A percentile compares a stretch with the other conserved stretches of the same genome.
Conservation (phyloP, 2,329 filamentous ascomycete species). For the Tolypocladium sp. region DNA sequence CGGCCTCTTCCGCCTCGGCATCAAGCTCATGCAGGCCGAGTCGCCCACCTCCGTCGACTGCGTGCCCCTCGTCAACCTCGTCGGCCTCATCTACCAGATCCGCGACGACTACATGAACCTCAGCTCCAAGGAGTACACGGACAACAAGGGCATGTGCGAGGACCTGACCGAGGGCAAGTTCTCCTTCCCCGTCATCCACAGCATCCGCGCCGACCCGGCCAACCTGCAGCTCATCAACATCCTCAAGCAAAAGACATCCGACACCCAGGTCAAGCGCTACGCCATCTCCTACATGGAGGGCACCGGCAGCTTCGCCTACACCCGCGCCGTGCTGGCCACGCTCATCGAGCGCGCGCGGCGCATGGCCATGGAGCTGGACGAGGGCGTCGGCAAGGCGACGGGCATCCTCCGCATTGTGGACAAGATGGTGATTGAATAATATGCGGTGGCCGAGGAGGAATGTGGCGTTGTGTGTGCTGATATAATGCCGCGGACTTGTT, state of each 20-base stretch:
- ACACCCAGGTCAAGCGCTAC: slow-evolving; percentile 84
- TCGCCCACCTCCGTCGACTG: slow-evolving; percentile 52
- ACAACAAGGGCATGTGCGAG: slow-evolving; percentile 90
- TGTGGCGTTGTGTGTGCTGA: neutral
- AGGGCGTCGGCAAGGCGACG: slow-evolving; percentile 43
- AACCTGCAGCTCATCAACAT: slow-evolving; percentile 85
- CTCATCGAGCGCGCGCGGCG: slow-evolving; percentile 55
- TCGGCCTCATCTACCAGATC: slow-evolving; percentile 85
- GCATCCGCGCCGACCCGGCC: slow-evolving; percentile 66
- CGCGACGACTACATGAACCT: slow-evolving; percentile 93
- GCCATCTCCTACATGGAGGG: slow-evolving; percentile 85
- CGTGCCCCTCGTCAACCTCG: slow-evolving; percentile 73
- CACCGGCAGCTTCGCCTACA: slow-evolving; percentile 86
- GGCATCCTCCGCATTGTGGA: slow-evolving; percentile 60
- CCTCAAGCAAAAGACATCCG: slow-evolving; percentile 76
- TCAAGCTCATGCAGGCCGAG: slow-evolving; percentile 83
- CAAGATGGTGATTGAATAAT: slow-evolving; percentile 40
- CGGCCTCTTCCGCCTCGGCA: slow-evolving; percentile 73
- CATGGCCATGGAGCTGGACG: slow-evolving; percentile 56
- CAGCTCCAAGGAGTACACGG: slow-evolving; percentile 60
- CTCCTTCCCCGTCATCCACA: slow-evolving; percentile 90
- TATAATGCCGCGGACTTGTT: neutral
- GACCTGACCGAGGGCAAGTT: slow-evolving; percentile 97
- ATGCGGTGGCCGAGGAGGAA: neutral
- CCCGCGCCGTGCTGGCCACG: slow-evolving; percentile 54